Percentiles rank a stretch among this genome's conserved stretches.
phyloP scores from a whole-genome alignment of 768 basidiomycete species.

The Mycena pura region DNA sequence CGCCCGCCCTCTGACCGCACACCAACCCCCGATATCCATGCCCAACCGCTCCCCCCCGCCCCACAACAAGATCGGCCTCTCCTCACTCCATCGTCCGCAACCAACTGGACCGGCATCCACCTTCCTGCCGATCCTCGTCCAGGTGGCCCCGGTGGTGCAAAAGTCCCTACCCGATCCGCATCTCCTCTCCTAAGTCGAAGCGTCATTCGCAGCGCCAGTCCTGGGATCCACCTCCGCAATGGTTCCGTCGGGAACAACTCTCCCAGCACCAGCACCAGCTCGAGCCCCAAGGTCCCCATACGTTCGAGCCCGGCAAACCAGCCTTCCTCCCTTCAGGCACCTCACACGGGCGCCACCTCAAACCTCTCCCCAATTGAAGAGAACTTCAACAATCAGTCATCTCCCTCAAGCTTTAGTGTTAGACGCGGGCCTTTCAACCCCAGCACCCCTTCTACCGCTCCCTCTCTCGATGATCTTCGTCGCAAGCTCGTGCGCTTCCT shows the following conservation, averaged over 20 bases:
- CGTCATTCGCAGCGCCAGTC: constrained; percentile 32
- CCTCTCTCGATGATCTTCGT: constrained; percentile 79
- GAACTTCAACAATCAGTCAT: constrained; percentile 54
- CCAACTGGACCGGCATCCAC: constrained; percentile 55
- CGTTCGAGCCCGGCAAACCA: constrained; percentile 54
- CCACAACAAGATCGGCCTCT: constrained; percentile 43
- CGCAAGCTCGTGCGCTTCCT: constrained; percentile 89
- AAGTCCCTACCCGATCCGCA: constrained; percentile 48
- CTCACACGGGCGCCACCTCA: constrained; percentile 36
- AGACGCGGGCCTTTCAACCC: constrained; percentile 68
- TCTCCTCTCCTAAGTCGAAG: constrained; percentile 49
- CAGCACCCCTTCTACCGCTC: constrained; percentile 47
- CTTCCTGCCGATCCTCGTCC: constrained; percentile 70
- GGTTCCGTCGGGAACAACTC: constrained; percentile 59
- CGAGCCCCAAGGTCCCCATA: constrained; percentile 50
- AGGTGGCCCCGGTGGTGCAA: constrained; percentile 52
- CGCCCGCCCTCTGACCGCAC: constrained; percentile 50
- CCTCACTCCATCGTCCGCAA: constrained; percentile 51
- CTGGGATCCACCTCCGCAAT: constrained; percentile 46
- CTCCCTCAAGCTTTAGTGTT: constrained; percentile 62
- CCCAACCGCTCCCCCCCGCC: constrained; percentile 52
- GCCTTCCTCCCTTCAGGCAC: constrained; percentile 45
- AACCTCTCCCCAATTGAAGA: constrained; percentile 81
- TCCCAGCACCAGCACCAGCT: constrained; percentile 39
- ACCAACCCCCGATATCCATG: constrained; percentile 61